phyloP scores from a whole-genome alignment of 805 yeast genomes.

The Lipomyces anomalus region DNA sequence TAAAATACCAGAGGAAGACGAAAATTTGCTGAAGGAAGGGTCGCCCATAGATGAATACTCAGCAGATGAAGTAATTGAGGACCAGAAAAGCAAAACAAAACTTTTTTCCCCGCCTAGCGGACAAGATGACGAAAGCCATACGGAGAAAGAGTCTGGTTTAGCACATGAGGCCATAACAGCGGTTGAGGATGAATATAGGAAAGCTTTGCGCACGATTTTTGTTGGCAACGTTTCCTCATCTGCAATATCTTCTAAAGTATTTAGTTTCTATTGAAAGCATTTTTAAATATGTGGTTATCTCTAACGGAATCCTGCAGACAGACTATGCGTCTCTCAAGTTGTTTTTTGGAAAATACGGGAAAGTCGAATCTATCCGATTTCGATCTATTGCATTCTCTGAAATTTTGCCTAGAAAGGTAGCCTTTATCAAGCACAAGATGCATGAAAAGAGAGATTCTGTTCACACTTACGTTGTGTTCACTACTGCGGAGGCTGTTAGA shows the following conservation, averaged over 20 bases:
- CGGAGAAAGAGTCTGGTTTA: background rate
- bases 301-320: background rate
- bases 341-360: conserved; percentile 35
- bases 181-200: conserved; percentile 38
- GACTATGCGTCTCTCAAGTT: conserved; percentile 11
- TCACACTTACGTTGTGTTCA: conserved; percentile 83
- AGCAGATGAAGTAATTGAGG: background rate
- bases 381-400: conserved; percentile 88
- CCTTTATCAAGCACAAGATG: conserved; percentile 72
- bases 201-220: conserved; percentile 45
- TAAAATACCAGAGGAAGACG: too few relatives aligned
- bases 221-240: conserved; percentile 74
- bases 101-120: too few relatives aligned
- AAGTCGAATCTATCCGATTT: conserved; percentile 73
- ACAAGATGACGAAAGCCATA: too few relatives aligned
- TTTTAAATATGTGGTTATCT: too few relatives aligned
- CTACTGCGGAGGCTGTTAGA: conserved; percentile 42
- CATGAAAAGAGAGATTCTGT: conserved; percentile 73
- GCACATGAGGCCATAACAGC: conserved; percentile 29
- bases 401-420: conserved; percentile 84
- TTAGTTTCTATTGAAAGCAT: background rate
- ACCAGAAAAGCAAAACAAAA: background rate
- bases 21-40: too few relatives aligned
- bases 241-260: conserved; percentile 40
- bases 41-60: background rate